These are phyloP conservation scores for Globisporangium alternatum DNA, from an alignment of 352 stramenopile genomes.

Conservation along the genomic window DNA sequence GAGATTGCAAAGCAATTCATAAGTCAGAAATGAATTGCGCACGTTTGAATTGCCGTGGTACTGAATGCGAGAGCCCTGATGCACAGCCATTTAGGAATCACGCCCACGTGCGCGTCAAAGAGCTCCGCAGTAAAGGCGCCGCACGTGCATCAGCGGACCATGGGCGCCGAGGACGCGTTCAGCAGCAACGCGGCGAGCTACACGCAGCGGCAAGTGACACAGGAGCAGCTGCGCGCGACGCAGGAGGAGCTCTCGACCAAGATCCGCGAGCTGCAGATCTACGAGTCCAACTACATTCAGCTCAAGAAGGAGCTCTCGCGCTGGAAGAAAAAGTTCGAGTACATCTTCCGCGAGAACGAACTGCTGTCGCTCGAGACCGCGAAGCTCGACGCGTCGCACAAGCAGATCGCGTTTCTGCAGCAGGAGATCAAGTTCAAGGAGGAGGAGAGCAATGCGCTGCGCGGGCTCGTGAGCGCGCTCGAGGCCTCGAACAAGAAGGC, in stretches of 20 bases:
- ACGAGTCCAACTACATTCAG: conserved; percentile 74
- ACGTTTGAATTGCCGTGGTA: no score
- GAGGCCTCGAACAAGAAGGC: conserved; percentile 83
- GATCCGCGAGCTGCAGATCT: conserved; percentile 79
- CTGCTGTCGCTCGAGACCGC: conserved; percentile 78
- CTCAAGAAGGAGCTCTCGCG: conserved; percentile 73
- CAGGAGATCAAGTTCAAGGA: conserved; percentile 87
- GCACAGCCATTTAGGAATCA: not conserved
- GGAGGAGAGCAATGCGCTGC: conserved; percentile 70
- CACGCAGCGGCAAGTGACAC: conserved; percentile 52
- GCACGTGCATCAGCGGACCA: not conserved
- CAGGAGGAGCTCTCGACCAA: conserved; percentile 79
- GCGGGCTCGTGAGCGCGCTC: conserved; percentile 67
- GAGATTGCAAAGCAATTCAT: not conserved
- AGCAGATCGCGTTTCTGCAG: conserved; percentile 80
- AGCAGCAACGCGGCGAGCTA: conserved; percentile 70
- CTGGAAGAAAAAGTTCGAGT: conserved; percentile 89
- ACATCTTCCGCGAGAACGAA: conserved; percentile 85
- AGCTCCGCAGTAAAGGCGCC: not conserved
- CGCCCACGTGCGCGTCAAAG: not conserved
- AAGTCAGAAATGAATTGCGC: no score
- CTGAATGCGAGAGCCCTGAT: no score
- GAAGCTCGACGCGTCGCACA: conserved; percentile 81
- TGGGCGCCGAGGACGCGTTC: conserved; percentile 23
- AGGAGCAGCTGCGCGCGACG: conserved; percentile 66